Percentiles rank a stretch among this genome's conserved stretches.
Conservation (phyloP, 2,329 filamentous ascomycete species). For the Xylariaceae sp. region DNA sequence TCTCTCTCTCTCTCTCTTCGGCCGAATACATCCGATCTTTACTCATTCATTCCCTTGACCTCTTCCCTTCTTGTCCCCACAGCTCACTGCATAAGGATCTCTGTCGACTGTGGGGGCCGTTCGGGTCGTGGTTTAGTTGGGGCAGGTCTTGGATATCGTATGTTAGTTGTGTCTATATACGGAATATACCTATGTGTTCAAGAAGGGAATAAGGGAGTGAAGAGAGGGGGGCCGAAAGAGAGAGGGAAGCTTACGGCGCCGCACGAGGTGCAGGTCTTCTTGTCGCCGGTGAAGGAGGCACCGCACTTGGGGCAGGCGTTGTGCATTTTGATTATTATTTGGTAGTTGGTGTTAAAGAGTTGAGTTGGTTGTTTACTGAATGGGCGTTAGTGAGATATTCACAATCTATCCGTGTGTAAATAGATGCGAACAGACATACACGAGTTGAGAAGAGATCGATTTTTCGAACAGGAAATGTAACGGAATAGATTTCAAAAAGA, state of each 20-base stretch:
- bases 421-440: too few species aligned
- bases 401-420: too few species aligned
- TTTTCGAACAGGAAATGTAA: too few species aligned
- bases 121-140: constrained; percentile 14
- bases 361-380: neutral
- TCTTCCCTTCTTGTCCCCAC: neutral
- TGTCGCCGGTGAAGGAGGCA: constrained; percentile 38
- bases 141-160: constrained; percentile 16
- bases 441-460: too few species aligned
- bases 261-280: constrained; percentile 52
- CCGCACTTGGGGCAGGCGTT: constrained; percentile 54
- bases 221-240: neutral
- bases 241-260: constrained; percentile 46
- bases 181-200: neutral
- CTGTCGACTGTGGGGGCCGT: neutral
- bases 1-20: too few species aligned
- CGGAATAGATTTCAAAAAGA: too few species aligned
- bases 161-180: constrained; percentile 4
- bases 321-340: constrained; percentile 34
- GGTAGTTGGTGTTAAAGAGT: constrained; percentile 4
- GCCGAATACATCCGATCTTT: too few species aligned
- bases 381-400: too few species aligned
- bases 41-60: neutral
- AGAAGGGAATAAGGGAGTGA: neutral
- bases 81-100: neutral